Percentiles rank a stretch among this genome's conserved stretches.
phyloP scores from a whole-genome alignment of 306 rosid genomes.

The Gastrolobium villosum region DNA sequence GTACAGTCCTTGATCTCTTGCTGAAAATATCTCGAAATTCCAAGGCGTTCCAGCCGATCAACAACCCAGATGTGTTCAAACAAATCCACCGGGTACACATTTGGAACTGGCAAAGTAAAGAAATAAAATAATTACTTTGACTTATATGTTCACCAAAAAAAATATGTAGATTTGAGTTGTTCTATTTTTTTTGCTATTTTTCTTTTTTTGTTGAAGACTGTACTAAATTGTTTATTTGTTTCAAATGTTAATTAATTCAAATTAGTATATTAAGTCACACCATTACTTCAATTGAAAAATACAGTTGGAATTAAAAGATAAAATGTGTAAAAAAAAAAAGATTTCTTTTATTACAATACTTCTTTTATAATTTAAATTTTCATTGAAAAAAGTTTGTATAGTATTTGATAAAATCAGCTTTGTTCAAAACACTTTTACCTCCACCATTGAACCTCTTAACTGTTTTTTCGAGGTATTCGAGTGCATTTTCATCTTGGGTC shows the following conservation, averaged over 20 bases:
- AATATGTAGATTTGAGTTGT: background rate
- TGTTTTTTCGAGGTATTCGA: constrained; percentile 53
- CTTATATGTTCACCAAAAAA: too few relatives aligned
- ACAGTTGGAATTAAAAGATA: background rate
- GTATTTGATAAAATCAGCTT: background rate
- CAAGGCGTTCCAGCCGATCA: constrained; percentile 79
- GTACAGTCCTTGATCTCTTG: constrained; percentile 61
- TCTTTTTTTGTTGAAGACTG: background rate
- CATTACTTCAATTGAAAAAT: background rate
- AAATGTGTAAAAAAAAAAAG: background rate
- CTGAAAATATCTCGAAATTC: constrained; percentile 74
- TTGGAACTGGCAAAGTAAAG: constrained; percentile 63
- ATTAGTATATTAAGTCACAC: background rate
- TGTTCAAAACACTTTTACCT: constrained; percentile 52
- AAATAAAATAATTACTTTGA: background rate
- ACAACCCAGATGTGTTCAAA: constrained; percentile 80
- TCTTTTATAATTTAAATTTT: background rate
- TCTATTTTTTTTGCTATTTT: background rate
- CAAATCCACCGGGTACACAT: constrained; percentile 85
- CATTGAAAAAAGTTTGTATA: background rate
- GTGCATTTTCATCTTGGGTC: constrained; percentile 64
- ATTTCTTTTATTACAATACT: background rate
- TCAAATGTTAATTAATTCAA: background rate
- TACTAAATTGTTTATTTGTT: background rate
- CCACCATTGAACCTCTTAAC: constrained; percentile 75